Evolutionary conservation across 257 asterid genomes (phyloP), one percentile per base, ranked within the genome.

Genomic region (Solanum lycopersicoides): DNA sequence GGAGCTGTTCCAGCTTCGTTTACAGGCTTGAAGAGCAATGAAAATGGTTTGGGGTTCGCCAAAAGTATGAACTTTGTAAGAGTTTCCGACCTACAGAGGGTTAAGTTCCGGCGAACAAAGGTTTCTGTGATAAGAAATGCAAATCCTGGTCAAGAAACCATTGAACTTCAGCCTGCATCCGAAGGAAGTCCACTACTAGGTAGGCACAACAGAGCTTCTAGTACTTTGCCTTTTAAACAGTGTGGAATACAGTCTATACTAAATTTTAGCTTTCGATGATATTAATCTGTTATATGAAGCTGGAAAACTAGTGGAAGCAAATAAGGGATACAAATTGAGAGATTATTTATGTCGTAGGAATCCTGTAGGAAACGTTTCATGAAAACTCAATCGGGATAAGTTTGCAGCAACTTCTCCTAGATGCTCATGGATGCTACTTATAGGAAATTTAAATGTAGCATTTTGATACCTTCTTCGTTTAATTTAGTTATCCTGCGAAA

Each of bases 151-250:
- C 92, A 93, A n/a, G 98, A 96, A 60, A 96, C 98, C 84, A 98
- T 92, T 87, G 96, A 95, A 87, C 95, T 97, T 83, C 95, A 94
- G 93, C 96, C 97, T 88, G 99, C 98, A 42, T 96, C 99, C 44
- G 98, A 91, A 86, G 99, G 99, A 89, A 97, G 99, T 91, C 95
- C 89, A 25, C 92, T 97, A 37, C 91, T 97, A 93, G 99, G 99
- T 97, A 30, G 7, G 85, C 44, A 80, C 30, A 28, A 0, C 44
- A 10, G n/a, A 10, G 12, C 85, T 80, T 80, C 30, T 18, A 16
- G 12, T 47, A 50, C 28, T 45, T 44, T 79, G 41, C 37, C 12
- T 45, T 2, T 80, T 47, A 47, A 80, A 28, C 44, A 28, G 16
- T 79, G 20, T 80, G 28, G 42, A 37, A 37, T 37, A 37, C 7